Conservation (phyloP, 176 grass and related monocot species). For the Hordeum vulgare region DNA sequence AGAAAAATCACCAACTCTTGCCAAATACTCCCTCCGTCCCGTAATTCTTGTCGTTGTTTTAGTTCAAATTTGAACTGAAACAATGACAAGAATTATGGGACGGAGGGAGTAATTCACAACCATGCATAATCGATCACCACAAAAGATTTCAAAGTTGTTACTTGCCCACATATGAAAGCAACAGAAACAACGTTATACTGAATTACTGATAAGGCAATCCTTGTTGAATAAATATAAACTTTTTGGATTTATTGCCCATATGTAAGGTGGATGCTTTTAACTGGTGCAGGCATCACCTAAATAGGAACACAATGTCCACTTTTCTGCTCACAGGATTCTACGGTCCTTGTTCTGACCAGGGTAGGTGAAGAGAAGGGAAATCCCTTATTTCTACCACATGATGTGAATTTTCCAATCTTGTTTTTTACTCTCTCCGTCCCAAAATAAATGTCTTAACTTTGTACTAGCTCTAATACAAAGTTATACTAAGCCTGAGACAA, state of each 20-base stretch:
- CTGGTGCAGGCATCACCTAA: background rate
- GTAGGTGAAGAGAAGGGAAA: conserved; percentile 10
- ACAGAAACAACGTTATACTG: background rate
- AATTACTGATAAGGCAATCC: background rate
- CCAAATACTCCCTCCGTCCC: no score
- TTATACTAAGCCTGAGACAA: no score
- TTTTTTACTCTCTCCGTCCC: no score
- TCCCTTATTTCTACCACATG: background rate
- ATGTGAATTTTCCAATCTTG: background rate
- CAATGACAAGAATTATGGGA: no score
- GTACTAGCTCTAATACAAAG: no score
- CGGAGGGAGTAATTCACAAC: no score
- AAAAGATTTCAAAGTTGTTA: background rate
- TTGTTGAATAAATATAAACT: background rate
- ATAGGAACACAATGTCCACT: background rate
- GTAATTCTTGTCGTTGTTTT: no score
- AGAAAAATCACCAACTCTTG: background rate
- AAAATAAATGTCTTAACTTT: no score
- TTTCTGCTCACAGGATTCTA: background rate
- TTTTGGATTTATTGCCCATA: background rate
- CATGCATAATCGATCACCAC: background rate
- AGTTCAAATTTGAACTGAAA: no score
- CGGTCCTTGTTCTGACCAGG: conserved; percentile 3
- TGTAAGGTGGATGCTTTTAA: background rate
- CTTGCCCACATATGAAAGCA: background rate